phyloP scores from a whole-genome alignment of 805 yeast species.

The Deakozyma indianensis region DNA sequence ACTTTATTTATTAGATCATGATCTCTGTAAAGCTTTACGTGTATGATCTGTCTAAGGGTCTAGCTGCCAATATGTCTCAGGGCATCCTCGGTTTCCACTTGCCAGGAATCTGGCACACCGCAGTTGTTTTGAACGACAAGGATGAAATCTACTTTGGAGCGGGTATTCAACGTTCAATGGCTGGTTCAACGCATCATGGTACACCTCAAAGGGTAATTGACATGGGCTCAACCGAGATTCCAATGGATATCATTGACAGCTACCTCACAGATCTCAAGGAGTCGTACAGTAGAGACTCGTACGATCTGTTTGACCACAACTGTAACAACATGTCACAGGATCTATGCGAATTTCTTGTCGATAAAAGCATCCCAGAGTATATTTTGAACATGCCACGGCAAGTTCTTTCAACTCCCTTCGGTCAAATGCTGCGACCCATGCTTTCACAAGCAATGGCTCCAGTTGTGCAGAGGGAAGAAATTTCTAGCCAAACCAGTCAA shows the following conservation, averaged over 20 bases:
- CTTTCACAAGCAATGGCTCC: background rate
- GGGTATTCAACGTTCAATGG: conserved; percentile 34
- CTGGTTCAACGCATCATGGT: conserved; percentile 50
- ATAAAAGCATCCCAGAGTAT: conserved; percentile 37
- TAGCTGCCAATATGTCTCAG: conserved; percentile 38
- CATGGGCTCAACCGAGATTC: conserved; percentile 38
- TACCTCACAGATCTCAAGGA: conserved; percentile 35
- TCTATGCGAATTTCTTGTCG: conserved; percentile 41
- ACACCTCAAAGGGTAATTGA: conserved; percentile 37
- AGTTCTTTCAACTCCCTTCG: conserved; percentile 37
- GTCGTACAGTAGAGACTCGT: conserved; percentile 32
- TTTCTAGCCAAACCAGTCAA: background rate
- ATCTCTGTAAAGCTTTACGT: conserved; percentile 36
- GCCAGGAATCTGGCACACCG: conserved; percentile 58
- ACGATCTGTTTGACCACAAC: conserved; percentile 47
- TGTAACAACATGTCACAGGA: conserved; percentile 57
- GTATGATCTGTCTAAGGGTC: conserved; percentile 48
- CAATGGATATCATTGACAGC: conserved; percentile 38
- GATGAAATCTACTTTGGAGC: conserved; percentile 45
- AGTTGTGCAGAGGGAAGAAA: background rate
- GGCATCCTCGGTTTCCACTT: conserved; percentile 35
- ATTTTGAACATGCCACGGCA: conserved; percentile 38
- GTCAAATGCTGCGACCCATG: conserved; percentile 27
- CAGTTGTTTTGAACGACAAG: conserved; percentile 36
- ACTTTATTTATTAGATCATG: too few relatives aligned